phyloP scores from a whole-genome alignment of 2,329 filamentous ascomycete genomes.

The Alternaria brassicae region DNA sequence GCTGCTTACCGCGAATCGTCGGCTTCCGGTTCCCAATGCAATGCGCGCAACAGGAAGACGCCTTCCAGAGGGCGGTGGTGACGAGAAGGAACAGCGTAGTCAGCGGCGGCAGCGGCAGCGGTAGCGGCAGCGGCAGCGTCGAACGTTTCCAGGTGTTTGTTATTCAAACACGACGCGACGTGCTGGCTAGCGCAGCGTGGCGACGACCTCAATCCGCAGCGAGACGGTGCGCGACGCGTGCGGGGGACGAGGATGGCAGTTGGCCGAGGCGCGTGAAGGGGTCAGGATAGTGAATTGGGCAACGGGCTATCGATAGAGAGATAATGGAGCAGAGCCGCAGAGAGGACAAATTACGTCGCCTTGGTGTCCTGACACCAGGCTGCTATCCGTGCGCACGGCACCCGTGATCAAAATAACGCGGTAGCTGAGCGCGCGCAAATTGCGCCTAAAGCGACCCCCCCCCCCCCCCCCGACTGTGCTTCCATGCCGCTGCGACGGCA shows the following conservation, averaged over 20 bases:
- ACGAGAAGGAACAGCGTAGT: conserved; percentile 3
- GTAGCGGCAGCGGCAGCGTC: conserved; percentile 12
- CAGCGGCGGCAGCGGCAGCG: conserved; percentile 12
- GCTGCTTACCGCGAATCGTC: conserved; percentile 23
- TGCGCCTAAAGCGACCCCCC: neutral
- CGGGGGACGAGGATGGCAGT: conserved; percentile 8
- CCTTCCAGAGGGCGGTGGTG: conserved; percentile 3
- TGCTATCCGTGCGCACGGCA: conserved; percentile 18
- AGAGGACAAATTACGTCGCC: conserved; percentile 23
- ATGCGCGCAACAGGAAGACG: conserved; percentile 5
- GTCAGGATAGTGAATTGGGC: conserved; percentile 12
- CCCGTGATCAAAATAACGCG: conserved; percentile 9
- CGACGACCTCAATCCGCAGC: conserved; percentile 2
- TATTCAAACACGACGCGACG: conserved; percentile 24
- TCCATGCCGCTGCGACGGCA: neutral
- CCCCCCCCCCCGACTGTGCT: too few relatives aligned
- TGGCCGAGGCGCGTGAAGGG: conserved; percentile 6
- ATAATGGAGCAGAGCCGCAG: conserved; percentile 26
- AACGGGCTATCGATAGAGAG: conserved; percentile 28
- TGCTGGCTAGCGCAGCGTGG: conserved; percentile 15
- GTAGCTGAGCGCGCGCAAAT: neutral
- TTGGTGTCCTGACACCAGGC: neutral
- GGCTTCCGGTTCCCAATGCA: conserved; percentile 7
- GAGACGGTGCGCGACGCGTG: conserved; percentile 16
- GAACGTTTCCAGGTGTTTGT: conserved; percentile 21